Evolutionary conservation across 2,329 filamentous ascomycete species (phyloP).

Genomic region (Verticillium isaacii): DNA sequence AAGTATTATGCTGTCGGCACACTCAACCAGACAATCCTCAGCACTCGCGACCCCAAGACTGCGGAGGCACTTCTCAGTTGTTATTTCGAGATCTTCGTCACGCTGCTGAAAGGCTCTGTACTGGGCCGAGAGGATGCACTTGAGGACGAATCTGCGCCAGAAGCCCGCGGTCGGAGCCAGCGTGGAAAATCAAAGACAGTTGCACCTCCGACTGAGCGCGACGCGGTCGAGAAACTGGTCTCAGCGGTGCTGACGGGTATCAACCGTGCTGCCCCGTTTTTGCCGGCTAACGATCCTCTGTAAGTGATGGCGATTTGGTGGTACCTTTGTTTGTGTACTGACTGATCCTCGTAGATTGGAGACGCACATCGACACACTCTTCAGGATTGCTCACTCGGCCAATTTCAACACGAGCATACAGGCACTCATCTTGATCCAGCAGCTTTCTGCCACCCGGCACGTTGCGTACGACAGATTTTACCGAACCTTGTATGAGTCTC

Average conservation of each 20-base stretch:
- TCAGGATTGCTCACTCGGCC: conserved; percentile 92
- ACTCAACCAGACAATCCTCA: conserved; percentile 92
- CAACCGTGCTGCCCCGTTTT: conserved; percentile 93
- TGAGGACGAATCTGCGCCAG: neutral
- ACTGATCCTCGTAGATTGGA: conserved; percentile 55
- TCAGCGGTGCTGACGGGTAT: conserved; percentile 90
- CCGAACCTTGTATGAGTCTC: conserved; percentile 88
- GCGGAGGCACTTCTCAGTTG: conserved; percentile 80
- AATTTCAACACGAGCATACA: conserved; percentile 99
- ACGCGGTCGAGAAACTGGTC: conserved; percentile 84
- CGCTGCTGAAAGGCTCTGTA: conserved; percentile 58
- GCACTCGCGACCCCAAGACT: conserved; percentile 73
- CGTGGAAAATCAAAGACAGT: neutral
- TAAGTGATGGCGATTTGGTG: conserved; percentile 33
- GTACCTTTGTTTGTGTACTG: conserved; percentile 6
- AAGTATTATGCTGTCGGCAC: conserved; percentile 97
- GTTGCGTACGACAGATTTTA: conserved; percentile 88
- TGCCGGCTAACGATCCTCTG: conserved; percentile 71
- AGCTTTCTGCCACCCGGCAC: conserved; percentile 76
- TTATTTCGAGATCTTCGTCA: conserved; percentile 86
- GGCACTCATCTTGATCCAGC: conserved; percentile 90
- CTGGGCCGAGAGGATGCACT: conserved; percentile 5
- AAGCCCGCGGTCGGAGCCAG: neutral
- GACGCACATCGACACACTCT: conserved; percentile 87
- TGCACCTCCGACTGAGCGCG: conserved; percentile 41